These are phyloP conservation scores for Syncephalastrum monosporum DNA, from an alignment of 371 early-diverging fungal species.

Conservation along the genomic window DNA sequence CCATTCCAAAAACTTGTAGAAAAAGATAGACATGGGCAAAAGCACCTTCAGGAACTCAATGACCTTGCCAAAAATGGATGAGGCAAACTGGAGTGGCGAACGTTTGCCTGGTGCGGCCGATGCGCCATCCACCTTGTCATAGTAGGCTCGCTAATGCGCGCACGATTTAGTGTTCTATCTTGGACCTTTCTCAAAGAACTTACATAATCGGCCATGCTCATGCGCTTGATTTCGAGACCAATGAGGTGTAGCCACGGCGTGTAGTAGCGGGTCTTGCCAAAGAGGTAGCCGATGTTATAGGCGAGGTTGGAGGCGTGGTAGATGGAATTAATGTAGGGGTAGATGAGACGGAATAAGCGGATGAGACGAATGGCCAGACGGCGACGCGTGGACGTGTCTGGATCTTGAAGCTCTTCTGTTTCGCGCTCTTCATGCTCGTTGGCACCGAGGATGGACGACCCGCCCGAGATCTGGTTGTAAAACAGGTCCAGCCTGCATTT, in stretches of 20 bases:
- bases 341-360: constrained; percentile 54
- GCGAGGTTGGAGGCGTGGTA: constrained; percentile 63
- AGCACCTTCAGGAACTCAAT: constrained; percentile 73
- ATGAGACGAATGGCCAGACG: constrained; percentile 38
- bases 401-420: constrained; percentile 30
- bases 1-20: constrained; percentile 94
- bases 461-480: constrained; percentile 69
- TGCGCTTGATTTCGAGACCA: constrained; percentile 74
- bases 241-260: constrained; percentile 80
- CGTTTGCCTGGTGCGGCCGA: neutral
- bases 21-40: constrained; percentile 87
- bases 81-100: constrained; percentile 19
- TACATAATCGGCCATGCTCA: constrained; percentile 82
- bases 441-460: constrained; percentile 66
- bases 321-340: constrained; percentile 67
- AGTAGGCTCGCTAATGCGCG: constrained; percentile 32
- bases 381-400: constrained; percentile 12
- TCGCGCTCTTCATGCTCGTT: constrained; percentile 42
- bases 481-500: constrained; percentile 75
- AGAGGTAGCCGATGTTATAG: constrained; percentile 81
- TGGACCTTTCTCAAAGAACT: constrained; percentile 21
- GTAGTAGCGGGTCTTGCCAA: constrained; percentile 75
- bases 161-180: neutral
- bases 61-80: constrained; percentile 47
- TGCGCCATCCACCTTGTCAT: constrained; percentile 29